phyloP scores from a whole-genome alignment of 78 protist genomes.

The Dictyostelium firmibasis region DNA sequence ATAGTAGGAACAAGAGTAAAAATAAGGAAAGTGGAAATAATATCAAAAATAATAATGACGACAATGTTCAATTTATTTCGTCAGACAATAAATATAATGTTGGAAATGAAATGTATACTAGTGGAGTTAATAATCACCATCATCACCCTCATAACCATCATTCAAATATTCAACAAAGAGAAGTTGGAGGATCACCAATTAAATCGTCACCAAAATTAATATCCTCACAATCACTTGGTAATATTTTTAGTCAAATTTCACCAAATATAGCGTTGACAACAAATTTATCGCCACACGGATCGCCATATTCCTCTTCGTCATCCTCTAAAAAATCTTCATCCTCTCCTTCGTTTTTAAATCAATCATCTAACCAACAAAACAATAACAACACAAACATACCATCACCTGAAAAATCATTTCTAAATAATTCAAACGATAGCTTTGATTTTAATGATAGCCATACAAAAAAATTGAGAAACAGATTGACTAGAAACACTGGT shows the following conservation, averaged over 20 bases:
- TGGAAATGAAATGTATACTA: neutral
- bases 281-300: neutral
- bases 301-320: constrained; percentile 17
- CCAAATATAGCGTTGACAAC: neutral
- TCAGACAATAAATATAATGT: neutral
- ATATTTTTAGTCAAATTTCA: neutral
- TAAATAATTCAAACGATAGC: neutral
- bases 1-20: neutral
- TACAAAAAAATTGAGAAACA: neutral
- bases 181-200: neutral
- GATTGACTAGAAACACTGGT: neutral
- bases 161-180: neutral
- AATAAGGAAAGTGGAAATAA: neutral
- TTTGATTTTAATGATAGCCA: neutral
- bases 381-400: neutral
- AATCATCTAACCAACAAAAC: no score
- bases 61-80: neutral
- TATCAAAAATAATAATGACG: neutral
- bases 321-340: neutral
- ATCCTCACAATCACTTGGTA: neutral
- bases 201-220: neutral
- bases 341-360: neutral
- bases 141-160: neutral
- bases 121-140: no score
- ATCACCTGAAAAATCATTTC: neutral